Conservation (phyloP, 345 rosid genomes). For the Reutealis trisperma region DNA sequence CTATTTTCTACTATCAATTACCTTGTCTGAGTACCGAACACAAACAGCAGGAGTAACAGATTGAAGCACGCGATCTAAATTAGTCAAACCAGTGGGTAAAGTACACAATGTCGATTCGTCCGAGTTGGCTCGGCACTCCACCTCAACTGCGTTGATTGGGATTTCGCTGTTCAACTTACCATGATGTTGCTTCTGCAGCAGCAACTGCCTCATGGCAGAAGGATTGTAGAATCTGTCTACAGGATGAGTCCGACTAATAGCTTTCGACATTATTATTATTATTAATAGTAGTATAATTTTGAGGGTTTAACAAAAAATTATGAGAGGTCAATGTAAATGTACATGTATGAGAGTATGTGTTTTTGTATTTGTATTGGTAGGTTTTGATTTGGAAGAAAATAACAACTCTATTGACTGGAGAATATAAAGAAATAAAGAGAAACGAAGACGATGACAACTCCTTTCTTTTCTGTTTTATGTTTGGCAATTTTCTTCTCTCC, state of each 20-base stretch:
- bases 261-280: conserved; percentile 33
- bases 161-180: conserved; percentile 16
- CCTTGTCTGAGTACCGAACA: conserved; percentile 44
- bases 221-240: conserved; percentile 45
- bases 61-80: conserved; percentile 60
- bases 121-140: conserved; percentile 26
- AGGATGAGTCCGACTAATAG: conserved; percentile 36
- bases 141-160: conserved; percentile 22
- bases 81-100: conserved; percentile 27
- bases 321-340: neutral
- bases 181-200: conserved; percentile 29
- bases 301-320: neutral
- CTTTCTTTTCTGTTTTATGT: neutral
- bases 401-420: neutral
- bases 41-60: conserved; percentile 52
- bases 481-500: neutral
- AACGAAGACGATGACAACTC: neutral
- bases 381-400: conserved; percentile 1
- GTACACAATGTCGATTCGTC: conserved; percentile 42
- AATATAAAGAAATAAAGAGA: no score
- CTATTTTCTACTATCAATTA: conserved; percentile 4
- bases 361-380: neutral
- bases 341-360: no score
- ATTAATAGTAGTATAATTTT: no score
- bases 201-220: conserved; percentile 38